These are phyloP conservation scores for Monotropa hypopitys DNA, from an alignment of 179 eudicot genomes.

Conservation along the genomic window DNA sequence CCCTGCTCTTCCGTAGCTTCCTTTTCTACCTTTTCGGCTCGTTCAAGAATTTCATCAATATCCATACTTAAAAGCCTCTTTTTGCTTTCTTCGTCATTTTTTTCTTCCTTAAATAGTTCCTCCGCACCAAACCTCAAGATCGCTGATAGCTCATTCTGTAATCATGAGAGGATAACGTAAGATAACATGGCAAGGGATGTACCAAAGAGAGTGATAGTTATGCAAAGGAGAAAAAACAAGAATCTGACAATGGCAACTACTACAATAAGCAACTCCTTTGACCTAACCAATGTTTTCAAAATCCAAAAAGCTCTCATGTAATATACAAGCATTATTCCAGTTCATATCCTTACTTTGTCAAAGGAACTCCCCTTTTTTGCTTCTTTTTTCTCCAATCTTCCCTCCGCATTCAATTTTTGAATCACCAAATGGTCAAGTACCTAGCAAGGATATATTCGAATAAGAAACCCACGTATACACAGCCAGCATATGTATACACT, in stretches of 20 bases:
- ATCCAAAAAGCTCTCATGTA: neutral
- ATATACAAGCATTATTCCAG: neutral
- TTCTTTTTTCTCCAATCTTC: constrained; percentile 92
- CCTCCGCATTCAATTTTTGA: constrained; percentile 97
- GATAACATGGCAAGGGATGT: neutral
- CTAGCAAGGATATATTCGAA: constrained; percentile 22
- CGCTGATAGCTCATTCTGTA: constrained; percentile 97
- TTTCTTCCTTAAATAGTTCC: constrained; percentile 93
- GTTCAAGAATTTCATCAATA: constrained; percentile 97
- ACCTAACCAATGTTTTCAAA: neutral
- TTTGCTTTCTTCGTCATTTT: constrained; percentile 95
- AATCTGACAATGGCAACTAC: neutral
- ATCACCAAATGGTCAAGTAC: constrained; percentile 98
- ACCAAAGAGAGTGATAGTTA: neutral
- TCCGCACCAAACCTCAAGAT: constrained; percentile 98
- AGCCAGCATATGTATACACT: neutral
- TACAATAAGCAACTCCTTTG: neutral
- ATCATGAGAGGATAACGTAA: constrained; percentile 5
- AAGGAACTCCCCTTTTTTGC: constrained; percentile 74
- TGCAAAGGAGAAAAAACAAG: neutral
- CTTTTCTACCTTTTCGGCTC: constrained; percentile 97
- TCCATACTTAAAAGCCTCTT: constrained; percentile 82
- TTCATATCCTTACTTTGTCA: constrained; percentile 58
- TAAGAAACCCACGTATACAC: neutral
- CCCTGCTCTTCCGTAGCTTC: constrained; percentile 53